Base-by-base conservation (phyloP, 495 filamentous ascomycete species). In the Neohortaea acidophila region DNA sequence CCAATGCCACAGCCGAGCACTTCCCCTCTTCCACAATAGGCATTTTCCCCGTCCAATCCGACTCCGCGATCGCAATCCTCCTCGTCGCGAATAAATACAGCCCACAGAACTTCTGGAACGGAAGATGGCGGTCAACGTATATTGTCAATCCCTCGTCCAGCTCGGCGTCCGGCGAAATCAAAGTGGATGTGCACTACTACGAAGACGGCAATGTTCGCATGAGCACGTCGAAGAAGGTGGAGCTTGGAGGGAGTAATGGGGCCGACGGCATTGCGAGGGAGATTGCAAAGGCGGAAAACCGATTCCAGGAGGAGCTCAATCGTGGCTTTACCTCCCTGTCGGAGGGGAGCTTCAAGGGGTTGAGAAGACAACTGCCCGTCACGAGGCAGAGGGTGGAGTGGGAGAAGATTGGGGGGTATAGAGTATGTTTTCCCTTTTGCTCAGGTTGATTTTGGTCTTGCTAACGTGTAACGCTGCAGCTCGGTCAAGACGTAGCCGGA, bases 321-420 rank as follows among this genome's bases (percentile, higher is more conserved):
- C 66, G 74, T 49, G 86, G 82, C 2, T 99, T 99, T 57, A 75
- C 73, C 7, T 73, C 67, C 42, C 65, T 96, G 57, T 84, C 81
- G 50, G 89, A 99, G 64, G 87, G 84, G 1, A 78, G 82, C 3
- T 99, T 99, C 62, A 96, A 96, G 73, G 70, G 73, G 10, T 63
- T 99, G 52, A 71, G 91, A 49, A 71, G 91, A 57, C 91, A 96
- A 59, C 62, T 99, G 53, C 91, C 91, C 6, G 80, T 99, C 27
- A 96, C 89, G 41, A 73, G 91, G 57, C 91, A 99, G 67, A 94
- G 94, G 69, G 84, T 99, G 36, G 89, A 96, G 61, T 99, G 91
- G 91, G 89, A 99, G 59, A 96, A 93, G 66, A 83, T 99, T 47
- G 77, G 81, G n/a, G 85, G 84, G 44, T 97, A 97, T 62, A 62